Percentiles rank a stretch among this genome's conserved stretches.
phyloP scores from a whole-genome alignment of 75 land plant genomes.

The Isoetes taiwanensis region DNA sequence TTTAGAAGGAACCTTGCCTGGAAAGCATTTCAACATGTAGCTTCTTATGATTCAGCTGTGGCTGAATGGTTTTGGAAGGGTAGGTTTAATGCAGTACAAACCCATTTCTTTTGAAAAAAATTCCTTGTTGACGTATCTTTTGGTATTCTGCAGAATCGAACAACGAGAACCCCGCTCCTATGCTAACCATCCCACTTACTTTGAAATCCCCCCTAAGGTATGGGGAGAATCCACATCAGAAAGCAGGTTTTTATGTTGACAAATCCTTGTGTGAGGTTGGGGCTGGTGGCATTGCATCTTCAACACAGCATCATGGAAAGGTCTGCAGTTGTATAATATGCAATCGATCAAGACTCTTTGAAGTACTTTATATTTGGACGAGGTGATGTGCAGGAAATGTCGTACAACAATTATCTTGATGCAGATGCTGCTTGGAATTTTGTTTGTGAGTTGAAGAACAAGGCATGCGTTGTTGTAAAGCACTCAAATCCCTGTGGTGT shows the following conservation, averaged over 20 bases:
- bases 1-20: conserved; percentile 82
- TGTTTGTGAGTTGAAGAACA: conserved; percentile 69
- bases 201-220: conserved; percentile 63
- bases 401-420: conserved; percentile 96
- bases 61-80: conserved; percentile 98
- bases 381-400: conserved; percentile 75
- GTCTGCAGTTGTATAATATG: too few species aligned
- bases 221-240: conserved; percentile 99
- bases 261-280: conserved; percentile 55
- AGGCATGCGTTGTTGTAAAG: conserved; percentile 94
- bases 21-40: conserved; percentile 96
- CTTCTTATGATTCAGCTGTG: conserved; percentile 95
- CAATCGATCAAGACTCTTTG: too few species aligned
- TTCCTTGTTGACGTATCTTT: too few species aligned
- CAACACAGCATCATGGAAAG: conserved; percentile 97
- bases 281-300: conserved; percentile 94
- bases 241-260: conserved; percentile 90
- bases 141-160: too few species aligned
- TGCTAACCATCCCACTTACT: conserved; percentile 52
- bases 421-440: conserved; percentile 99
- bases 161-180: conserved; percentile 82
- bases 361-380: too few species aligned
- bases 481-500: conserved; percentile 99
- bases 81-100: conserved; percentile 3
- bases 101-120: neutral